Percentiles rank a stretch among this genome's conserved stretches.
These are phyloP conservation scores for Passalora sequoiae DNA, from an alignment of 2,329 filamentous ascomycete species.

Conservation along the genomic window DNA sequence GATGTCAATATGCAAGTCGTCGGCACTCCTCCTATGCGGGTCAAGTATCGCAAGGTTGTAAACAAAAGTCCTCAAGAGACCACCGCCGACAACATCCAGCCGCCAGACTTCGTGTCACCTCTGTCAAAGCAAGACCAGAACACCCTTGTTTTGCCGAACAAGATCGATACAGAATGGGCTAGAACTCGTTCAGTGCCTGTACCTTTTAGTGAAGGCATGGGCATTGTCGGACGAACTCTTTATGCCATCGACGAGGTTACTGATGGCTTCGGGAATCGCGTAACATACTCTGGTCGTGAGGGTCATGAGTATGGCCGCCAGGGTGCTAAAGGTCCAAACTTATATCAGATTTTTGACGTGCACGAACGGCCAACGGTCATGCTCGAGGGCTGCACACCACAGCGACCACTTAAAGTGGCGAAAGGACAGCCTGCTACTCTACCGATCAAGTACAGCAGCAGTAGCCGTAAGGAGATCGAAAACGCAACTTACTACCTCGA, in stretches of 20 bases:
- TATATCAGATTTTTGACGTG: conserved; percentile 75
- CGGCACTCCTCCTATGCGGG: conserved; percentile 84
- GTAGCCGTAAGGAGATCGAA: conserved; percentile 52
- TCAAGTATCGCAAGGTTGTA: conserved; percentile 84
- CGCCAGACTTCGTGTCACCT: conserved; percentile 77
- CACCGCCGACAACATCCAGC: conserved; percentile 89
- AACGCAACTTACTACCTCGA: conserved; percentile 67
- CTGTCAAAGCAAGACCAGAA: conserved; percentile 53
- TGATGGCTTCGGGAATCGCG: conserved; percentile 81
- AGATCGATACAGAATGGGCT: conserved; percentile 75
- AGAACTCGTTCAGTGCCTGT: conserved; percentile 69
- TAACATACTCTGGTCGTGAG: conserved; percentile 67
- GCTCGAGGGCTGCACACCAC: conserved; percentile 69
- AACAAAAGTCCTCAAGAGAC: conserved; percentile 79
- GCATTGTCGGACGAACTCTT: conserved; percentile 71
- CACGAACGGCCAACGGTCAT: conserved; percentile 76
- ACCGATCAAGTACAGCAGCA: conserved; percentile 65
- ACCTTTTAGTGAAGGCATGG: conserved; percentile 84
- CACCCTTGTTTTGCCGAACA: conserved; percentile 52
- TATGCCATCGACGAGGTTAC: conserved; percentile 90
- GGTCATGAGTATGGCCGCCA: conserved; percentile 53
- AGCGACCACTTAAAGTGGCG: conserved; percentile 75
- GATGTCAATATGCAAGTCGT: conserved; percentile 76
- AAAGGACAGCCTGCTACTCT: conserved; percentile 64
- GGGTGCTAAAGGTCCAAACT: conserved; percentile 47